Evolutionary conservation across 805 yeast genomes (phyloP).

Genomic region (Starmerella kuoi): DNA sequence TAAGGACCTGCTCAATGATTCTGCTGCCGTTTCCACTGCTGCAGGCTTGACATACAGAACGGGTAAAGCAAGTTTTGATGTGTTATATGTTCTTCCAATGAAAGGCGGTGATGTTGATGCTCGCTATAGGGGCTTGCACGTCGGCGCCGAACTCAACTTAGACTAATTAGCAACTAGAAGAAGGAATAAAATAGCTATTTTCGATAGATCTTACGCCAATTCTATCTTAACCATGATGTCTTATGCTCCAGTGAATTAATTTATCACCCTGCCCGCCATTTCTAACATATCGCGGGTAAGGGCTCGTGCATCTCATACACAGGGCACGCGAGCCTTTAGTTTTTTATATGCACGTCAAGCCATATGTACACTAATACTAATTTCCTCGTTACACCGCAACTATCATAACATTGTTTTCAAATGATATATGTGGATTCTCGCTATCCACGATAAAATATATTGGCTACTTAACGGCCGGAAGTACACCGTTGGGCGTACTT

Average conservation of each 20-base stretch:
- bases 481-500: constrained; percentile 22
- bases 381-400: no score
- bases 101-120: constrained; percentile 37
- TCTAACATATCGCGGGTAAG: no score
- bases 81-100: constrained; percentile 50
- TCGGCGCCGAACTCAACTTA: constrained; percentile 42
- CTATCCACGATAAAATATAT: constrained; percentile 6
- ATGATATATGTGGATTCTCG: constrained; percentile 20
- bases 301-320: no score
- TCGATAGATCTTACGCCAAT: no score
- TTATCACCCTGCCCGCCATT: no score
- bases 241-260: no score
- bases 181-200: neutral
- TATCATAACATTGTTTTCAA: no score
- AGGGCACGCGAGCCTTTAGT: no score
- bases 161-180: constrained; percentile 7
- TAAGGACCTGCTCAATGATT: constrained; percentile 24
- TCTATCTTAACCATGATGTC: neutral
- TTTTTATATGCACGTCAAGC: no score
- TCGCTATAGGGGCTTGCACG: constrained; percentile 46
- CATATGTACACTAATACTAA: no score
- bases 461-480: constrained; percentile 25
- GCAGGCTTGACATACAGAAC: constrained; percentile 47
- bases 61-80: constrained; percentile 49
- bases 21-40: constrained; percentile 37